Evolutionary conservation across 179 eudicot genomes (phyloP).

Genomic region (Beta macrorhiza): DNA sequence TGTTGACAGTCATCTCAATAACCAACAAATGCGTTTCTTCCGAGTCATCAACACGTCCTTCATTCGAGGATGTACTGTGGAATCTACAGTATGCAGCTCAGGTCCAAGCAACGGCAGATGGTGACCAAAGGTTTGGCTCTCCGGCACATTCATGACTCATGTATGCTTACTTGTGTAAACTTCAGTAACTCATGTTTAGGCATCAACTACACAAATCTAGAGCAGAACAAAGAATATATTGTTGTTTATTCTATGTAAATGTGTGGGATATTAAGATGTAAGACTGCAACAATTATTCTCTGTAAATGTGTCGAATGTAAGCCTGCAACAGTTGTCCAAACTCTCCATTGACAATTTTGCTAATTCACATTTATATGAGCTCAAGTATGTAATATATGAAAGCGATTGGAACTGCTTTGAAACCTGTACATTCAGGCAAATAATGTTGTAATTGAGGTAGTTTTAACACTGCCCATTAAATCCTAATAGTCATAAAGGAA

Average conservation of each 20-base stretch:
- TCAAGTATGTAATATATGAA: not conserved
- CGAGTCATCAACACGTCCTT: slow-evolving; percentile 59
- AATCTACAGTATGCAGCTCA: slow-evolving; percentile 80
- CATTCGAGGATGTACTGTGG: slow-evolving; percentile 79
- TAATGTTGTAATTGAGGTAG: not conserved
- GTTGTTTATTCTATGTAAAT: slow-evolving; percentile 14
- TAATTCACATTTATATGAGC: slow-evolving; percentile 1
- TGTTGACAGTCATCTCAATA: slow-evolving; percentile 49
- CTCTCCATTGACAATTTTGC: not conserved
- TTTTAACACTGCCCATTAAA: not conserved
- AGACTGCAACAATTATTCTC: not conserved
- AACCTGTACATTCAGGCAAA: slow-evolving; percentile 7
- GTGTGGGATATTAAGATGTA: slow-evolving; percentile 1
- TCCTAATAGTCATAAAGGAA: slow-evolving; percentile 4
- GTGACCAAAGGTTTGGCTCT: slow-evolving; percentile 42
- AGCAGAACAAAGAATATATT: not conserved
- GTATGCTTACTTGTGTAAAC: not conserved
- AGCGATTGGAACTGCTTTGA: slow-evolving; percentile 12
- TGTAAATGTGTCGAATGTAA: slow-evolving; percentile 18
- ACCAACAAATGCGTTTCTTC: slow-evolving; percentile 56
- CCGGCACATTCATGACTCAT: slow-evolving; percentile 24
- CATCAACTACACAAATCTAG: not conserved
- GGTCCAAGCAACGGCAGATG: slow-evolving; percentile 52
- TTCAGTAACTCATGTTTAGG: not conserved
- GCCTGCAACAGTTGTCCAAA: slow-evolving; percentile 1